A percentile compares a stretch with the other conserved stretches of the same genome.
Evolutionary conservation across 805 yeast genomes (phyloP).

Genomic region (Wickerhamomyces mucosus): DNA sequence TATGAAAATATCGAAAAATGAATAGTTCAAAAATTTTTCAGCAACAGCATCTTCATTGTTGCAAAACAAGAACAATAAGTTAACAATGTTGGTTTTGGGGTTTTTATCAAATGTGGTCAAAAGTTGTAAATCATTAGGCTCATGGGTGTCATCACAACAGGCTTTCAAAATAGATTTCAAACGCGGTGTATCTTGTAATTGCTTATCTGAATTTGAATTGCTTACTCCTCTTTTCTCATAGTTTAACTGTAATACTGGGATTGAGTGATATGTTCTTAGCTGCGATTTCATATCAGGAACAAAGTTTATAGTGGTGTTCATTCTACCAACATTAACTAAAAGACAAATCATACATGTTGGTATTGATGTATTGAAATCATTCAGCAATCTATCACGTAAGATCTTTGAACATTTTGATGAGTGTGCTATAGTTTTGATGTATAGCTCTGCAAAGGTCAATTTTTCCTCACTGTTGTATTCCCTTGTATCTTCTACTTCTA

Average conservation of each 20-base stretch:
- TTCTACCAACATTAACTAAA: slow-evolving; percentile 83
- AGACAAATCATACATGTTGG: slow-evolving; percentile 76
- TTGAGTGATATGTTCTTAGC: slow-evolving; percentile 85
- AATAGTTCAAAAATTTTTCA: slow-evolving; percentile 25
- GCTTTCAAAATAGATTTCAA: slow-evolving; percentile 84
- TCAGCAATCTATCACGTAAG: slow-evolving; percentile 63
- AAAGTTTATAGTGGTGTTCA: slow-evolving; percentile 91
- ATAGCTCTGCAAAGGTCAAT: slow-evolving; percentile 75
- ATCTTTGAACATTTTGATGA: slow-evolving; percentile 78
- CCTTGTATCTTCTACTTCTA: slow-evolving; percentile 16
- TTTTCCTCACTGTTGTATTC: slow-evolving; percentile 28
- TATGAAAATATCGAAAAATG: slow-evolving; percentile 69
- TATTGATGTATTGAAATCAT: slow-evolving; percentile 51
- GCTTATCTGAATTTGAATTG: slow-evolving; percentile 43
- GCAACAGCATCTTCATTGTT: slow-evolving; percentile 49
- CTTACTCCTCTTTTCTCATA: slow-evolving; percentile 26
- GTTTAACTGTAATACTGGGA: slow-evolving; percentile 77
- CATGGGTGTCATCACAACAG: slow-evolving; percentile 60
- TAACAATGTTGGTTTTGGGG: slow-evolving; percentile 58
- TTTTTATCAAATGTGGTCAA: slow-evolving; percentile 27
- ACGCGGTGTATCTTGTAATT: slow-evolving; percentile 91
- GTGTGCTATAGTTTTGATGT: slow-evolving; percentile 72
- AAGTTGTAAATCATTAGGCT: slow-evolving; percentile 39
- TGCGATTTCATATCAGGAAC: slow-evolving; percentile 95
- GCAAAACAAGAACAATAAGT: slow-evolving; percentile 65